These are phyloP conservation scores for Wickerhamiella australiensis DNA, from an alignment of 805 yeast species.

Conservation along the genomic window DNA sequence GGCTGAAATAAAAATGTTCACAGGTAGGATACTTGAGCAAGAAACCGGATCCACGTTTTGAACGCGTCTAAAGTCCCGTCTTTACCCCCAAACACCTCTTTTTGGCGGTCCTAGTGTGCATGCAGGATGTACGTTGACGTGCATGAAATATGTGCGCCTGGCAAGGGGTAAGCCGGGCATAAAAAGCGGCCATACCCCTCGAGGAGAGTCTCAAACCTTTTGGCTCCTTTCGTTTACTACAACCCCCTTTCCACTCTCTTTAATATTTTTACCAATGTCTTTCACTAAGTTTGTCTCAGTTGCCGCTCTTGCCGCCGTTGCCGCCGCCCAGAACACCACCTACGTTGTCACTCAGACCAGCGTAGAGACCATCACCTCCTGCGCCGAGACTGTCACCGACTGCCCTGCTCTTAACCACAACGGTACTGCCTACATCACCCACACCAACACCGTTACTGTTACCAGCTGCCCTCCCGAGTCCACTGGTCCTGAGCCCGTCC, in stretches of 20 bases:
- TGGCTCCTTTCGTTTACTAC: neutral
- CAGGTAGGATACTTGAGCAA: too few relatives aligned
- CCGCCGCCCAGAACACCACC: slow-evolving; percentile 26
- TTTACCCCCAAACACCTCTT: neutral
- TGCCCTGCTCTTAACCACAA: slow-evolving; percentile 20
- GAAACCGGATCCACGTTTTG: too few relatives aligned
- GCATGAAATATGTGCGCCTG: slow-evolving; percentile 5
- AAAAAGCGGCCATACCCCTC: neutral
- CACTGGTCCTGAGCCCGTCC: slow-evolving; percentile 1
- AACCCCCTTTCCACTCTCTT: slow-evolving; percentile 4
- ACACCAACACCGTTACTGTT: slow-evolving; percentile 36
- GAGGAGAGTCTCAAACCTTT: neutral
- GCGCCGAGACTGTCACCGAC: slow-evolving; percentile 20
- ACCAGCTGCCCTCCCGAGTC: slow-evolving; percentile 30
- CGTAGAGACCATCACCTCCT: slow-evolving; percentile 39
- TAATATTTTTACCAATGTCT: slow-evolving; percentile 17
- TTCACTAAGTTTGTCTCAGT: slow-evolving; percentile 18
- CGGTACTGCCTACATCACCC: slow-evolving; percentile 19
- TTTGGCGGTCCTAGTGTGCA: neutral
- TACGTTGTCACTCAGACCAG: slow-evolving; percentile 27
- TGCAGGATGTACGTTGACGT: neutral
- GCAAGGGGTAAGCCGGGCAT: neutral
- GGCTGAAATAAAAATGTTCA: too few relatives aligned
- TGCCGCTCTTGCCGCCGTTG: slow-evolving; percentile 27
- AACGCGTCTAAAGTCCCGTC: neutral